Percentiles rank a stretch among this genome's conserved stretches.
Conservation (phyloP, 768 basidiomycete genomes). For the Tulasnella sp. region DNA sequence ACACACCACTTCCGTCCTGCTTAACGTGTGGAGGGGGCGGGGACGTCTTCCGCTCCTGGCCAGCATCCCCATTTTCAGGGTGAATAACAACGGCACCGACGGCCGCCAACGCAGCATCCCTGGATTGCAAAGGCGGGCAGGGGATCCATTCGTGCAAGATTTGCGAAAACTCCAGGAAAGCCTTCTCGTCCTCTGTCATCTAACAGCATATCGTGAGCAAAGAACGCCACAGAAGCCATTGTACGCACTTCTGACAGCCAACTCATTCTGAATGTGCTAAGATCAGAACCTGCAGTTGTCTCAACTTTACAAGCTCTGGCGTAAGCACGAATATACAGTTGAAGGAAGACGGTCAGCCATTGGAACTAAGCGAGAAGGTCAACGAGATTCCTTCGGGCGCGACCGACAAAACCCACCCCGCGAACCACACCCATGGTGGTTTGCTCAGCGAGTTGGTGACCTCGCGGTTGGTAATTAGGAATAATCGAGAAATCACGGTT, state of each 20-base stretch:
- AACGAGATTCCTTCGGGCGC: neutral
- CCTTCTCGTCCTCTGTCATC: constrained; percentile 17
- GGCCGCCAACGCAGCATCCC: neutral
- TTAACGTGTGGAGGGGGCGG: constrained; percentile 53
- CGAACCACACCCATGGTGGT: constrained; percentile 53
- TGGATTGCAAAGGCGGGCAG: constrained; percentile 4
- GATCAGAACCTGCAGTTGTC: constrained; percentile 9
- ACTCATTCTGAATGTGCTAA: constrained; percentile 38
- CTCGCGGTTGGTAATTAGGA: constrained; percentile 60
- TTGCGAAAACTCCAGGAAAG: constrained; percentile 16
- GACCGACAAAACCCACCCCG: constrained; percentile 37
- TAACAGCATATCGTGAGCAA: too few species aligned
- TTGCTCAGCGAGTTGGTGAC: constrained; percentile 47
- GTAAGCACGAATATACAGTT: constrained; percentile 64
- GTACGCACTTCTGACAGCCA: constrained; percentile 28
- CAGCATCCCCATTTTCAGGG: constrained; percentile 13
- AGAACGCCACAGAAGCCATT: neutral
- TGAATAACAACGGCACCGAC: neutral
- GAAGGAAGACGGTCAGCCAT: constrained; percentile 62
- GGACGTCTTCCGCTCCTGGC: constrained; percentile 26
- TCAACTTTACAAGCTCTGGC: constrained; percentile 71
- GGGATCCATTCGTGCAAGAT: constrained; percentile 16
- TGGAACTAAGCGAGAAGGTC: constrained; percentile 35
- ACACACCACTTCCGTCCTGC: constrained; percentile 27
- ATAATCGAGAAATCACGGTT: constrained; percentile 77